These are phyloP conservation scores for Saitozyma podzolica DNA, from an alignment of 768 basidiomycete genomes.

Conservation along the genomic window DNA sequence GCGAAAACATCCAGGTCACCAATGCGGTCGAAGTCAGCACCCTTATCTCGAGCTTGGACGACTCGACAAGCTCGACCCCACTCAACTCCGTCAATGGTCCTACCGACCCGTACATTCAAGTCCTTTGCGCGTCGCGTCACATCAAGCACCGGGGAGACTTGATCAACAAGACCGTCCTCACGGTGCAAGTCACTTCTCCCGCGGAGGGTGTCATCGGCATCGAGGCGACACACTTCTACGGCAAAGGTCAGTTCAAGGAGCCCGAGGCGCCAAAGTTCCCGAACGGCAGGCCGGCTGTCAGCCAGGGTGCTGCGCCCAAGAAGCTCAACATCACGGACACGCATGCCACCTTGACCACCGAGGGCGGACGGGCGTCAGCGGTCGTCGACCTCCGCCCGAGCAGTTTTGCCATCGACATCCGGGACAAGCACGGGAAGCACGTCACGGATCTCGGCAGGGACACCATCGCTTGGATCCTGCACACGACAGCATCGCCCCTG, in stretches of 20 bases:
- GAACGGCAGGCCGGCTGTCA: neutral
- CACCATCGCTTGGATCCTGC: slow-evolving; percentile 9
- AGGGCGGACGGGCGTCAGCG: slow-evolving; percentile 2
- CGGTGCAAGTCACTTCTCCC: neutral
- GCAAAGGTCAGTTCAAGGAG: neutral
- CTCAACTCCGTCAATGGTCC: neutral
- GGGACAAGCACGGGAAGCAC: neutral
- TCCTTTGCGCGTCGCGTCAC: neutral
- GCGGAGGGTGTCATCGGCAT: slow-evolving; percentile 6
- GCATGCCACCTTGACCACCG: slow-evolving; percentile 3
- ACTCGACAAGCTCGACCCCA: neutral
- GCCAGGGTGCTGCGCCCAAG: neutral
- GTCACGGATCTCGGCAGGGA: slow-evolving; percentile 7
- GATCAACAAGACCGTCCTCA: slow-evolving; percentile 8
- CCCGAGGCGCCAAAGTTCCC: neutral
- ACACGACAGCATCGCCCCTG: slow-evolving; percentile 1
- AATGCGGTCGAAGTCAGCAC: slow-evolving; percentile 7
- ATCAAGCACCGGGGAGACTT: slow-evolving; percentile 6
- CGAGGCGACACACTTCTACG: slow-evolving; percentile 1
- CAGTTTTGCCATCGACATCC: slow-evolving; percentile 1
- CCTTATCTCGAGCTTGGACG: neutral
- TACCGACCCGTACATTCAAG: neutral
- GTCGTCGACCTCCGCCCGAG: neutral
- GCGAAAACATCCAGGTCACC: slow-evolving; percentile 12
- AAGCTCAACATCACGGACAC: too few species aligned